Base-by-base conservation (phyloP, 148 eudicot species). In the Suaeda aralocaspica region DNA sequence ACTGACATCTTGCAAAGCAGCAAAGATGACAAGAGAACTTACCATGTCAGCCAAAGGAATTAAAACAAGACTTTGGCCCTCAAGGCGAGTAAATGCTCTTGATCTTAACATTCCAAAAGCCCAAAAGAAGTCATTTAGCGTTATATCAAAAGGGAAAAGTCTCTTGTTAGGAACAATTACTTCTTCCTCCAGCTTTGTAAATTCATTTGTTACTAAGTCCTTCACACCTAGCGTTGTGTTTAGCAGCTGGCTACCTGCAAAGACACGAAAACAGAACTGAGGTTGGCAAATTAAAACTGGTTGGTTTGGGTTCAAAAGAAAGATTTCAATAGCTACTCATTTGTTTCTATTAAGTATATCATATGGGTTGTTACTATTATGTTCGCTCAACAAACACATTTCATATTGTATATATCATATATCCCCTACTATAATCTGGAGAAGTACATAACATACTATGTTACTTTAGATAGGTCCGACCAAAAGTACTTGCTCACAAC, bases 61-160 rank as follows among this genome's bases (percentile, higher is more conserved):
- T 28, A 94, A 68, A 48, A 91, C 93, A 70, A 95, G 92, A 77
- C 90, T 91, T 71, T 91, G 91, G 68, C 88, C 90, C 15, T 93
- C 83, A 64, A 91, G 86, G 39, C 93, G 91, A 51, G 97, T 89
- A 74, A 91, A 95, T 59, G 96, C 99, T 76, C 97, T 84, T 60
- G 99, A 95, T 79, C 96, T 82, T 73, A 91, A 85, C 69, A 91
- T 89, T 65, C 97, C 99, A 75, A 95, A 95, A 29, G 96, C 97
- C 99, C 99, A 95, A 18, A 89, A 66, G 83, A 91, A 95, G 75
- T 95, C 97, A 39, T 91, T 89, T 18, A 79, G 58, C 55, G 92
- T 85, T 79, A 95, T 66, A 24, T 83, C 79, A 60, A 77, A 82
- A 46, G 93, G 96, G 76, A 95, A 95, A 51, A 95, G 96, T 78